Percentiles rank a stretch among this genome's conserved stretches.
These are phyloP conservation scores for Phlyctochytrium bullatum DNA, from an alignment of 192 early-diverging fungal species.

Conservation along the genomic window DNA sequence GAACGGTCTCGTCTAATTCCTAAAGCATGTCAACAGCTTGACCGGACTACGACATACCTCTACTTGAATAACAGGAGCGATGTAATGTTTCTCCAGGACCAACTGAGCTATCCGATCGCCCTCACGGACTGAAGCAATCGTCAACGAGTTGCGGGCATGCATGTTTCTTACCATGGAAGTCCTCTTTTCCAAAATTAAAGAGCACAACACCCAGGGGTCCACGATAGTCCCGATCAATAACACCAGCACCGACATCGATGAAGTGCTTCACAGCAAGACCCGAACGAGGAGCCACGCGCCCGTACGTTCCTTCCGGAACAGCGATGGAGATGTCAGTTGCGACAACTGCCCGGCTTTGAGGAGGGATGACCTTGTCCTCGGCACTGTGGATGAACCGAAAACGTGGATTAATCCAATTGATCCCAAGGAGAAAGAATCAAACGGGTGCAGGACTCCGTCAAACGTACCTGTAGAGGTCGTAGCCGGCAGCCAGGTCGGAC, in stretches of 20 bases:
- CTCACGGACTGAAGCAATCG: conserved; percentile 50
- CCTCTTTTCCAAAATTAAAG: conserved; percentile 81
- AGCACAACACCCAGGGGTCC: conserved; percentile 82
- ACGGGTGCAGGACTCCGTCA: neutral
- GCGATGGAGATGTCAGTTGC: conserved; percentile 84
- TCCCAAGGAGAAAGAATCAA: no score
- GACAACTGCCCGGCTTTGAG: conserved; percentile 74
- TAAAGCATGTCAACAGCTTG: conserved; percentile 51
- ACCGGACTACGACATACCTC: conserved; percentile 50
- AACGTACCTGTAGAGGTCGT: conserved; percentile 75
- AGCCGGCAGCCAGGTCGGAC: conserved; percentile 82
- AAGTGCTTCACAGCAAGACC: conserved; percentile 89
- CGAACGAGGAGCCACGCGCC: conserved; percentile 86
- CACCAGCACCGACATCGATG: conserved; percentile 86
- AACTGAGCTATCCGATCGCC: conserved; percentile 98
- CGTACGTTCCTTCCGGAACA: conserved; percentile 86
- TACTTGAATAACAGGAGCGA: conserved; percentile 76
- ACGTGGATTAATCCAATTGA: neutral
- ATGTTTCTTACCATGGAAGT: conserved; percentile 47
- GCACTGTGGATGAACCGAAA: conserved; percentile 15
- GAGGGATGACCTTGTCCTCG: conserved; percentile 57
- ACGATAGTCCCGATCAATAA: conserved; percentile 89
- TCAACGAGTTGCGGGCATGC: neutral
- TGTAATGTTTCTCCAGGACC: conserved; percentile 82
- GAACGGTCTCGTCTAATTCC: conserved; percentile 41